Percentiles rank a stretch among this genome's conserved stretches.
Evolutionary conservation across 257 asterid genomes (phyloP).

Genomic region (Voacanga thouarsii): DNA sequence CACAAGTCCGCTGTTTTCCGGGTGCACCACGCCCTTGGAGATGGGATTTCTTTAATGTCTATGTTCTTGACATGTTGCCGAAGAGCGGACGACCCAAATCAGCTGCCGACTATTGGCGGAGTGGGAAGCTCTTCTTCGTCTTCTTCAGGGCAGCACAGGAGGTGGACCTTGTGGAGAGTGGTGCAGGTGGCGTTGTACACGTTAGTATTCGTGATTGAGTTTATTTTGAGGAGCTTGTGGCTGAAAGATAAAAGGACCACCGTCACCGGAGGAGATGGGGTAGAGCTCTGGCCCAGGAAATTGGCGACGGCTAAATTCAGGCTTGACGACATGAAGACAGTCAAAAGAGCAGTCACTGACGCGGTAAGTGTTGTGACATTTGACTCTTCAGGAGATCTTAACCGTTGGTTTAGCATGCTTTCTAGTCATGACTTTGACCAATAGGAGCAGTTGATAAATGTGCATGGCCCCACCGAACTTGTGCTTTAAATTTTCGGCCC

Average conservation of each 20-base stretch:
- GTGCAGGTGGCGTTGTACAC: constrained; percentile 35
- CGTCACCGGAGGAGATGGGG: constrained; percentile 43
- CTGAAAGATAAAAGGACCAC: constrained; percentile 35
- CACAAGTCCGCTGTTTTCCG: constrained; percentile 54
- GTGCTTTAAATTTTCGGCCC: no score
- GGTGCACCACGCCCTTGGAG: constrained; percentile 82
- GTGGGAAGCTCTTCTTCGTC: constrained; percentile 23
- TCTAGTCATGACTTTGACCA: neutral
- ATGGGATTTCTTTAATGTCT: constrained; percentile 68
- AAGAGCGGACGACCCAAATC: constrained; percentile 44
- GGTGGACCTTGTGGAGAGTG: constrained; percentile 29
- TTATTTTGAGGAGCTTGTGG: constrained; percentile 34
- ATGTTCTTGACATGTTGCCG: constrained; percentile 55
- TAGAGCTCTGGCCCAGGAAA: constrained; percentile 51
- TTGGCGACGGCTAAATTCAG: constrained; percentile 38
- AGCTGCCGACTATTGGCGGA: constrained; percentile 27
- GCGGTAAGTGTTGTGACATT: constrained; percentile 21
- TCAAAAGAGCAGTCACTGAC: constrained; percentile 24
- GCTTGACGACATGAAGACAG: constrained; percentile 37
- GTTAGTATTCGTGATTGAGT: constrained; percentile 26
- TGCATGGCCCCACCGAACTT: no score
- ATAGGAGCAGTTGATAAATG: no score
- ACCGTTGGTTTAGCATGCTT: no score
- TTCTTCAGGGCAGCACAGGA: neutral
- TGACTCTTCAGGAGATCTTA: neutral